phyloP scores from a whole-genome alignment of 805 yeast species.

The Alloascoidea africana region DNA sequence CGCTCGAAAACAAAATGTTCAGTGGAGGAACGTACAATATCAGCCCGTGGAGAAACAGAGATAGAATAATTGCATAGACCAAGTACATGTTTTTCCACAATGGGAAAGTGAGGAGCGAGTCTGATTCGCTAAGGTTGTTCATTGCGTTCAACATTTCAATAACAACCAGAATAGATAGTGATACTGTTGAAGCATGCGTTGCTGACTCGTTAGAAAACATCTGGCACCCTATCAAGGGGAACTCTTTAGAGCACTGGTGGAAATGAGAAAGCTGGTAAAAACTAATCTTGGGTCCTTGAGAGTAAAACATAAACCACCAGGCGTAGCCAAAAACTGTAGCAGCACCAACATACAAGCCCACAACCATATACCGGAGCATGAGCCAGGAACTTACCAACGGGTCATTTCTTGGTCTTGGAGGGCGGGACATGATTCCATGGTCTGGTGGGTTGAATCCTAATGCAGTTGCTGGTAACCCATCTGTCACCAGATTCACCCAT shows the following conservation, averaged over 20 bases:
- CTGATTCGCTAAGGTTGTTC: conserved; percentile 23
- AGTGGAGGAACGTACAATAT: conserved; percentile 22
- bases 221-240: conserved; percentile 19
- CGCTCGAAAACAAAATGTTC: conserved; percentile 18
- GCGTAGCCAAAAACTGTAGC: conserved; percentile 27
- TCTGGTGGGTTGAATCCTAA: conserved; percentile 32
- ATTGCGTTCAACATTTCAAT: conserved; percentile 27
- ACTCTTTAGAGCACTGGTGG: conserved; percentile 18
- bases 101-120: conserved; percentile 21
- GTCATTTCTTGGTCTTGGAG: conserved; percentile 23
- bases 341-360: conserved; percentile 24
- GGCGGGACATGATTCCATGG: conserved; percentile 20
- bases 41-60: conserved; percentile 18
- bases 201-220: conserved; percentile 17
- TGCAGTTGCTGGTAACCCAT: conserved; percentile 46
- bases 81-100: conserved; percentile 22
- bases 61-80: conserved; percentile 20
- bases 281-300: conserved; percentile 21
- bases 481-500: conserved; percentile 43
- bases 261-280: conserved; percentile 20
- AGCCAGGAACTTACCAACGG: conserved; percentile 23
- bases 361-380: conserved; percentile 21
- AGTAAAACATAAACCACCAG: conserved; percentile 22
- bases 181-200: conserved; percentile 21
- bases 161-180: conserved; percentile 22